Evolutionary conservation across 345 rosid genomes (phyloP), one percentile per base, ranked within the genome.

Genomic region (Raphanus raphanistrum): DNA sequence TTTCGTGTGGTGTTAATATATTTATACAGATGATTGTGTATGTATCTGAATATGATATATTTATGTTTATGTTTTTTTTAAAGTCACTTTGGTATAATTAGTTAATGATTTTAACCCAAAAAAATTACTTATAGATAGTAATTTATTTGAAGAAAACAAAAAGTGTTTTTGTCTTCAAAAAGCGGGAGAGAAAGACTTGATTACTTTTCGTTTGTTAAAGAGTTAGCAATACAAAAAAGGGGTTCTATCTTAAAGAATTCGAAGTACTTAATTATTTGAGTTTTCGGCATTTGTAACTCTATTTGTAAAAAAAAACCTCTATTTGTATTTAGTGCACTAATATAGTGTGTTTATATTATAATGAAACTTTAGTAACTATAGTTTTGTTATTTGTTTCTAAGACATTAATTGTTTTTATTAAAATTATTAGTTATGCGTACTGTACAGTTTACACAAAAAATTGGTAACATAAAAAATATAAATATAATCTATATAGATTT

Each of bases 1-100:
- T 43, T 73, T 74, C 75, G 41, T 54, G 17, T 79, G 74, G 13
- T 72, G 1, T 50, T 79, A 73, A 73, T 73, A 8, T 73, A 63
- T 78, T 72, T 63, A 78, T 64, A 45, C 9, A 65, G 6, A 33
- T 68, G 45, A 63, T 50, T 13, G 16, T 48, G 11, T 70, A 58
- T 35, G 21, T 70, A 70, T 70, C 5, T 70, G 73, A 12, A 48
- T 48, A 45, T 12, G 57, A n/a, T 50, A 32, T 68, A 43, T 55
- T 67, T 27, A 28, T 43, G 66, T 0, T 67, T 59, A 32, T 29
- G 52, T 17, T 59, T 10, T 3, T 27, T 13, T 26, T 21, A 61
- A 66, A 43, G 16, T 64, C 55, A 33, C 7, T 32, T 68, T 68
- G 9, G 50, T 15, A 15, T 15, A 33, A 28, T 7, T 57, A 16